Percentiles rank a stretch among this genome's conserved stretches.
These are phyloP conservation scores for Phlyctochytrium arcticum DNA, from an alignment of 192 early-diverging fungal species.

Conservation along the genomic window DNA sequence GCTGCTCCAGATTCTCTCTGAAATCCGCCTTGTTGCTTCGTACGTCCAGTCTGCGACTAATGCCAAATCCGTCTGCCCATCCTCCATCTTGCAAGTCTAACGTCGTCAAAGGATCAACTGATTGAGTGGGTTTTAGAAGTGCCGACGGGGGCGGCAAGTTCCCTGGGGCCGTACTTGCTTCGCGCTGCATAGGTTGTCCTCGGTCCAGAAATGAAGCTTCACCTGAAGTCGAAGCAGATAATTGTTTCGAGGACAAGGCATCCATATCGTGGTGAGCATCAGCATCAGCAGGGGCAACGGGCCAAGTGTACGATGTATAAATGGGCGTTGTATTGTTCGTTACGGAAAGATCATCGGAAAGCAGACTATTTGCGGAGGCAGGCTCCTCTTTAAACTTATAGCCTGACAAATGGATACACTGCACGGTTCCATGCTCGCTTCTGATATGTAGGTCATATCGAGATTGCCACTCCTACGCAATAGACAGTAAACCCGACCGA, in stretches of 20 bases:
- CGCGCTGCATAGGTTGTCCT: neutral
- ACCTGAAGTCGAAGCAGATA: neutral
- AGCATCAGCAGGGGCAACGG: neutral
- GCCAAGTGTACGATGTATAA: neutral
- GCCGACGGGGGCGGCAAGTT: neutral
- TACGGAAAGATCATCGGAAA: neutral
- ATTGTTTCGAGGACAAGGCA: neutral
- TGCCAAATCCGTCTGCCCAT: too few species aligned
- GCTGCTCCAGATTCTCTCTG: too few species aligned
- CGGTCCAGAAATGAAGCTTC: neutral
- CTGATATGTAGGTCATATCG: conserved; percentile 10
- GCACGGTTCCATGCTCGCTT: conserved; percentile 10
- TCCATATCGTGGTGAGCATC: neutral
- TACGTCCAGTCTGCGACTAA: too few species aligned
- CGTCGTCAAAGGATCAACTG: neutral
- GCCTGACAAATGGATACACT: neutral
- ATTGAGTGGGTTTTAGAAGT: neutral
- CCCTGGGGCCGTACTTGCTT: neutral
- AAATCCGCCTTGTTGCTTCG: too few species aligned
- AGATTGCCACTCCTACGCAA: conserved; percentile 3
- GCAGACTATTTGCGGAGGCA: neutral
- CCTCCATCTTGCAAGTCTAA: neutral
- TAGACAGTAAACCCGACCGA: neutral
- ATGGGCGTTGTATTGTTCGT: neutral
- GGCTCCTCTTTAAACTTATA: neutral